phyloP scores from a whole-genome alignment of 208 protist genomes.

The Giardia muris region DNA sequence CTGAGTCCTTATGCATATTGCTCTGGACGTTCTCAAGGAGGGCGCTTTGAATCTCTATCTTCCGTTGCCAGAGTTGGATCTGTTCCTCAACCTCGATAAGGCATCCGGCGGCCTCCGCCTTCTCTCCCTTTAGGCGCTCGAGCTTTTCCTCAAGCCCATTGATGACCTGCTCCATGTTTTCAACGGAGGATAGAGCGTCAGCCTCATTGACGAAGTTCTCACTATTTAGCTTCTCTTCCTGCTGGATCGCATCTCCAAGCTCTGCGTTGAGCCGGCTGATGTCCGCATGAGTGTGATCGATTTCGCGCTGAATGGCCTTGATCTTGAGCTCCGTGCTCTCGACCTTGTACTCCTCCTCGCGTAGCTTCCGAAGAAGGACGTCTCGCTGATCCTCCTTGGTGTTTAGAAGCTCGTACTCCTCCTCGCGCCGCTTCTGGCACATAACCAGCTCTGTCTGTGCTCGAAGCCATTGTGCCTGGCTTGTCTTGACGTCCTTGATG shows the following conservation, averaged over 20 bases:
- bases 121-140: neutral
- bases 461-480: neutral
- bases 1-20: neutral
- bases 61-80: conserved; percentile 23
- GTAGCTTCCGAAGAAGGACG: neutral
- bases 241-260: neutral
- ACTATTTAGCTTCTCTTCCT: neutral
- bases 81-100: conserved; percentile 26
- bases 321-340: neutral
- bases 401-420: neutral
- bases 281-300: conserved; percentile 14
- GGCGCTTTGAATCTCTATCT: neutral
- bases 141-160: neutral
- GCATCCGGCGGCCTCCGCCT: neutral
- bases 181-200: neutral
- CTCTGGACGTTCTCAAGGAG: conserved; percentile 9
- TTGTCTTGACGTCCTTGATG: neutral
- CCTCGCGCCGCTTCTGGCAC: too few species aligned
- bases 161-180: neutral
- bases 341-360: neutral
- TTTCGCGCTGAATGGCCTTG: conserved; percentile 12
- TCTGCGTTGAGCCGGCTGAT: neutral
- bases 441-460: conserved; percentile 11
- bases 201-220: neutral
- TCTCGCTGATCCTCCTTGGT: conserved; percentile 10